Base-by-base conservation (phyloP, 345 rosid species). In the Eutrema heterophyllum region DNA sequence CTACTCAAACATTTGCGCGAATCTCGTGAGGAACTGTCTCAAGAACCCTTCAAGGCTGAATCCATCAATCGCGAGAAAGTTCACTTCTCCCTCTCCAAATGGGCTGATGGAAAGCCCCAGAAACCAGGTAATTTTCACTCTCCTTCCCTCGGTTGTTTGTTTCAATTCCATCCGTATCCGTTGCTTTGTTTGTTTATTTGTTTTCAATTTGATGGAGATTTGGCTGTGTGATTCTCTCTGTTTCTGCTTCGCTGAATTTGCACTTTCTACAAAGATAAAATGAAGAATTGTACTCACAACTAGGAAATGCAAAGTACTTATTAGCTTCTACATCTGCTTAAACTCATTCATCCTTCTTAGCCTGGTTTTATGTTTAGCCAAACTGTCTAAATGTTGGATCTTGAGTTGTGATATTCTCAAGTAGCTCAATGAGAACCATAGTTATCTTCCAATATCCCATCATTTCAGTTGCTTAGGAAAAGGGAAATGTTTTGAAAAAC, bases 1-100 rank as follows among this genome's bases (percentile, higher is more conserved):
- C 0, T 90, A 92, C 70, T 92, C 96, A 0, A 71, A 91, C 86
- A 86, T 91, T 11, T 91, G 97, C 44, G 92, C 95, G 14, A 88
- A 79, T 67, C 85, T 91, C 36, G 91, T 89, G 21, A 80, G 97
- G 79, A 87, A 87, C 60, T 88, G 93, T 79, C 90, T 92, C 67
- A 89, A 86, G 77, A 89, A 65, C 94, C 98, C 2, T 62, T 73
- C 86, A 86, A 74, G 73, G 49, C 86, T 7, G 92, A 92, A 56
- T 80, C 84, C 41, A 77, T 92, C 2, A 12, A 15, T 64, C 94
- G 97, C 60, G 96, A 89, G 88, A 92, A 84, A 87, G 96, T 92
- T 68, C 24, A 21, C 24, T 21, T 21, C 24, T 21, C 24, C 24
- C 24, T 21, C 24, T 21, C 24, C 24, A 21, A 81, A 66, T 92